Base-by-base conservation (phyloP, 1,284 basidiomycete species). In the Gymnopus androsaceus region DNA sequence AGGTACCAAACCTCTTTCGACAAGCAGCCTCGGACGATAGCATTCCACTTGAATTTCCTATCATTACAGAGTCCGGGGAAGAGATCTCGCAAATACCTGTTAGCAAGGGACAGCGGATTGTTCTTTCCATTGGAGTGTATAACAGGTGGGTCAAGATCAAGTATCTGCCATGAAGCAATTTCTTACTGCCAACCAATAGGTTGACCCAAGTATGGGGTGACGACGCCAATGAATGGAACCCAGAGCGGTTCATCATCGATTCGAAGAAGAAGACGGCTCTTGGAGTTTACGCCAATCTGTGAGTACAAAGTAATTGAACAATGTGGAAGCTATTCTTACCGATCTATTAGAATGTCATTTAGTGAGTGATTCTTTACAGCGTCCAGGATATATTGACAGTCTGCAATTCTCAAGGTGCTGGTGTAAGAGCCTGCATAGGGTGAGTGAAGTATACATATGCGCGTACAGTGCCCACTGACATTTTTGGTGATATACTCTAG, bases 221-320 rank as follows among this genome's bases (percentile, higher is more conserved):
- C 12, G 57, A 58, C 30, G 53, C 57, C n/a, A 31, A 55, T 6
- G 57, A 59, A 19, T 64, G 60, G 60, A 58, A 59, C 27, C 63
- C 63, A 11, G 53, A 59, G 19, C 51, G 63, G 9, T 63, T 57
- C 23, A 28, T 63, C 15, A 36, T 40, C 12, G 36, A 38, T 27
- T 3, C 25, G 17, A 52, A 42, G 38, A 52, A 34, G 40, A 42
- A 34, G 9, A 44, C 28, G 5, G 40, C 36, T 6, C n/a, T 64
- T 8, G 63, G 63, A n/a, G 46, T 64, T 31, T 56, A 56, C 34
- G 57, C 54, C 4, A 63, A 63, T 46, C 21, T 64, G 59, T 64
- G 30, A 54, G 61, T 31, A 25, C 5, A 19, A 6, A 15, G 4
- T 14, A 31, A 14, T 12, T 27, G 12, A 37, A 3, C 15, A 17